Percentiles rank a stretch among this genome's conserved stretches.
phyloP scores from a whole-genome alignment of 306 rosid genomes.

The Erythrophleum fordii region DNA sequence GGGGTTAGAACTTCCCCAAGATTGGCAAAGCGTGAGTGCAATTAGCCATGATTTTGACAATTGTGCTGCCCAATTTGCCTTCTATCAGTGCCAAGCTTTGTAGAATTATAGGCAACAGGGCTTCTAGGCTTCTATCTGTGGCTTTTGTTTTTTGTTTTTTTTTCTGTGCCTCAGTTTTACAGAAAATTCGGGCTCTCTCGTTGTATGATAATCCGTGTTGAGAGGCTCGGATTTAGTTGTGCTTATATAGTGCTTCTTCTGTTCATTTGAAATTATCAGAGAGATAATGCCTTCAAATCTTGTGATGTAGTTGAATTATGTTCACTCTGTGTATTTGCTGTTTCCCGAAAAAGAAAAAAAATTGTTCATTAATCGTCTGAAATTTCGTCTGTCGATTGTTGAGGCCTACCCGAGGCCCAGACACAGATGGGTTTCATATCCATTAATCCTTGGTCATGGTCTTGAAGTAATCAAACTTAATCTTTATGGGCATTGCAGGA shows the following conservation, averaged over 20 bases:
- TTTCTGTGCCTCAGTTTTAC: not conserved
- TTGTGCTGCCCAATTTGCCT: not conserved
- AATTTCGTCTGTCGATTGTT: not conserved
- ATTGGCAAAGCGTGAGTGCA: slow-evolving; percentile 46
- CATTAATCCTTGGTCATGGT: not conserved
- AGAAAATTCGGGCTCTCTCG: not conserved
- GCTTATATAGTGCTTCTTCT: not conserved
- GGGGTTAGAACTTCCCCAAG: slow-evolving; percentile 57
- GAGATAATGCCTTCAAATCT: not conserved
- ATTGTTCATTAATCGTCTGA: too few relatives aligned
- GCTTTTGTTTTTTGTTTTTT: not conserved
- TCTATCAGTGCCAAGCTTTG: not conserved
- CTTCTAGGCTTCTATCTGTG: not conserved
- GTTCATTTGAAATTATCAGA: not conserved
- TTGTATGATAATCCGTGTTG: not conserved
- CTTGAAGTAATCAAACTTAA: not conserved
- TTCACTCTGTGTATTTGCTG: too few relatives aligned
- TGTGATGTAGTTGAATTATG: not conserved
- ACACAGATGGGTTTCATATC: not conserved
- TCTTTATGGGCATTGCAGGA: not conserved
- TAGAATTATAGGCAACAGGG: too few relatives aligned
- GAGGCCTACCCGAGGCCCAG: not conserved
- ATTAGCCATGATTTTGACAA: slow-evolving; percentile 16
- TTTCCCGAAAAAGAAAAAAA: too few relatives aligned
- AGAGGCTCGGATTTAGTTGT: not conserved